Base-by-base conservation (phyloP, 176 grass and related monocot genomes). In the Oryza coarctata region DNA sequence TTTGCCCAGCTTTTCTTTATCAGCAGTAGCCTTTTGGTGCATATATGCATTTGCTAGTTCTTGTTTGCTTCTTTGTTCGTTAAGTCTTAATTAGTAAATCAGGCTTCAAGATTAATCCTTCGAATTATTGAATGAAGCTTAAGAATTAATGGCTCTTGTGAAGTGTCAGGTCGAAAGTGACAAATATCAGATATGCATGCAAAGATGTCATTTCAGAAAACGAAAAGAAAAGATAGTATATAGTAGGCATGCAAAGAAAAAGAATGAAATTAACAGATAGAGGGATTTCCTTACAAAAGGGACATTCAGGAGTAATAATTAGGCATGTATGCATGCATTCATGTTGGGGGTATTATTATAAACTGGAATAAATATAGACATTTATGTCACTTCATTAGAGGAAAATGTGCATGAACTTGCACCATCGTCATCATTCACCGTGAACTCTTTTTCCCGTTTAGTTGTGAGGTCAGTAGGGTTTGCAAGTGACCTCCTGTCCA, bases 401-500 rank as follows among this genome's bases (percentile, higher is more conserved):
- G 52, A 2, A 18, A 45, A 38, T 36, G 28, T 74, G 70, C 40
- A 65, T 67, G 35, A 87, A 36, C 71, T 63, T 28, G 64, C 20
- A 66, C 73, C 80, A 29, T 65, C 23, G 44, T 66, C 57, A 77
- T 77, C 75, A 63, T 49, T 40, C 63, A 68, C 72, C 3, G 12
- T 22, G 36, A 27, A 27, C 28, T 70, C 20, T 28, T 72, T 49
- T 44, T 28, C 31, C 35, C 52, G 12, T 78, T 57, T 76, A 78
- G 83, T 67, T 90, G 74, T 20, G 63, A 57, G 30, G 84, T 86
- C 87, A 70, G 44, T 74, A 12, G 49, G 15, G 69, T 63, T 47
- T 60, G 63, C 70, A n/a, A 84, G 70, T 49, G 75, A 80, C 87
- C 61, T 36, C 76, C 69, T 64, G 86, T 84, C 76, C 81, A 84